Percentiles rank a stretch among this genome's conserved stretches.
Conservation (phyloP, 2,329 filamentous ascomycete genomes). For the Camillea tinctor region DNA sequence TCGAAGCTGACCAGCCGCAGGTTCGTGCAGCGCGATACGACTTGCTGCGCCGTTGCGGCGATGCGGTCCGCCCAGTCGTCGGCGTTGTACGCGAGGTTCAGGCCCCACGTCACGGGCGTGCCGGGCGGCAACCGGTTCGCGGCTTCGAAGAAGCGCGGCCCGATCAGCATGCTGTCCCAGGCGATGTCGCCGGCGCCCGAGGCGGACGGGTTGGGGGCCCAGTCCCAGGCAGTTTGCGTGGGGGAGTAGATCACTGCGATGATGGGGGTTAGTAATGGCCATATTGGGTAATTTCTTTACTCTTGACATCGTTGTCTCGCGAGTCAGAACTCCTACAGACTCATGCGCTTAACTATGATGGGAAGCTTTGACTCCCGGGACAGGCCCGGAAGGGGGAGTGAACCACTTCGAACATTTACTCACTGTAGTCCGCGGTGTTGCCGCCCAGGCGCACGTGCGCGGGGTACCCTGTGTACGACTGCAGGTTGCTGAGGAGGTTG, state of each 20-base stretch:
- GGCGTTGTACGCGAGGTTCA: constrained; percentile 48
- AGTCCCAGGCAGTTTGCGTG: constrained; percentile 34
- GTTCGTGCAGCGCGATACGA: constrained; percentile 20
- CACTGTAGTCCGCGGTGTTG: constrained; percentile 51
- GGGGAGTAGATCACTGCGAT: constrained; percentile 44
- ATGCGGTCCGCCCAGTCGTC: constrained; percentile 44
- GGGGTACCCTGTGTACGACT: constrained; percentile 46
- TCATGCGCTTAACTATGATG: too few relatives aligned
- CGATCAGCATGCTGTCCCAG: constrained; percentile 45
- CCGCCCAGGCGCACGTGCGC: constrained; percentile 49
- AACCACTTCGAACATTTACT: too few relatives aligned
- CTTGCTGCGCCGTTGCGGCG: constrained; percentile 36
- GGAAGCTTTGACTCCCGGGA: too few relatives aligned
- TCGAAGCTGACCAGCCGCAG: constrained; percentile 30
- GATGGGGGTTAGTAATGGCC: too few relatives aligned
- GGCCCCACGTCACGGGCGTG: constrained; percentile 48
- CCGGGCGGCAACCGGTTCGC: constrained; percentile 48
- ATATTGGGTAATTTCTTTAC: too few relatives aligned
- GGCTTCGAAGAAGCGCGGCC: constrained; percentile 46
- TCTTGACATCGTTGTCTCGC: too few relatives aligned
- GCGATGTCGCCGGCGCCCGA: constrained; percentile 39
- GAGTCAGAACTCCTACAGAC: too few relatives aligned
- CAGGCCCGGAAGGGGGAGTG: too few relatives aligned
- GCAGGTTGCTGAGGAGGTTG: constrained; percentile 48
- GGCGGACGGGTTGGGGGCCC: constrained; percentile 38